phyloP scores from a whole-genome alignment of 163 green algal genomes.

The Prototheca wickerhamii region DNA sequence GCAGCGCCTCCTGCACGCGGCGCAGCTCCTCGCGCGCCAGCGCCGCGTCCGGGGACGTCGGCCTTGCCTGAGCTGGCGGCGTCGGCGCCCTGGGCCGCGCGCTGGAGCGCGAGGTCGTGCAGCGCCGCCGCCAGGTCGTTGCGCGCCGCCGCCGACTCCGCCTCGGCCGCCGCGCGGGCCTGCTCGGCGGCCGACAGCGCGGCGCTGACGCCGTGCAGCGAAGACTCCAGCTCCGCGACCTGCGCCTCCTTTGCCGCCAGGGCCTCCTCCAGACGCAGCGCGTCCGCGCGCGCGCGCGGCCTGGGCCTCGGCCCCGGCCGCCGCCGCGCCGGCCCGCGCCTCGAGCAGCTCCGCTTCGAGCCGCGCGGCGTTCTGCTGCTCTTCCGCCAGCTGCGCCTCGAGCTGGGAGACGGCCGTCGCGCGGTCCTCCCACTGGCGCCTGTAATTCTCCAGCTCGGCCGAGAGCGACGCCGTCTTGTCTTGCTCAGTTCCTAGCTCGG shows the following conservation, averaged over 20 bases:
- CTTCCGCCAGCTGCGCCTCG: not conserved
- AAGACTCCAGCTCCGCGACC: slow-evolving; percentile 1
- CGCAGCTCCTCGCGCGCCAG: slow-evolving; percentile 3
- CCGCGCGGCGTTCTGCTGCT: not conserved
- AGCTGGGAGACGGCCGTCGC: not conserved
- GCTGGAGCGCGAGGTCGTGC: not conserved
- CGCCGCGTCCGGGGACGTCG: not conserved
- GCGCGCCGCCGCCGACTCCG: not conserved
- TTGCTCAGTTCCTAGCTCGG: too few relatives aligned
- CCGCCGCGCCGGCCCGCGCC: not conserved
- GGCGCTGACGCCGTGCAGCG: slow-evolving; percentile 11
- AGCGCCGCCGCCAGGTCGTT: slow-evolving; percentile 14
- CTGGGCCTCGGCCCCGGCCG: not conserved
- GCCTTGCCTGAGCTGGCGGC: not conserved
- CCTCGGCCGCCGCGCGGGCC: not conserved
- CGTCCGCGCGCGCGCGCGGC: not conserved
- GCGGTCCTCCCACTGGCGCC: not conserved
- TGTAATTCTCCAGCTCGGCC: too few relatives aligned
- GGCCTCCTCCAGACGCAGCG: not conserved
- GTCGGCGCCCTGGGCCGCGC: not conserved
- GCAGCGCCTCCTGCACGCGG: slow-evolving; percentile 29
- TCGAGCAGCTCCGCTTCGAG: not conserved
- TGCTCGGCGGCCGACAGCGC: not conserved
- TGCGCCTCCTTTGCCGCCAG: not conserved
- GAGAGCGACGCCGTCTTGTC: too few relatives aligned